A percentile compares a stretch with the other conserved stretches of the same genome.
phyloP scores from a whole-genome alignment of 805 yeast species.

The Wickerhamiella allomyrinae region DNA sequence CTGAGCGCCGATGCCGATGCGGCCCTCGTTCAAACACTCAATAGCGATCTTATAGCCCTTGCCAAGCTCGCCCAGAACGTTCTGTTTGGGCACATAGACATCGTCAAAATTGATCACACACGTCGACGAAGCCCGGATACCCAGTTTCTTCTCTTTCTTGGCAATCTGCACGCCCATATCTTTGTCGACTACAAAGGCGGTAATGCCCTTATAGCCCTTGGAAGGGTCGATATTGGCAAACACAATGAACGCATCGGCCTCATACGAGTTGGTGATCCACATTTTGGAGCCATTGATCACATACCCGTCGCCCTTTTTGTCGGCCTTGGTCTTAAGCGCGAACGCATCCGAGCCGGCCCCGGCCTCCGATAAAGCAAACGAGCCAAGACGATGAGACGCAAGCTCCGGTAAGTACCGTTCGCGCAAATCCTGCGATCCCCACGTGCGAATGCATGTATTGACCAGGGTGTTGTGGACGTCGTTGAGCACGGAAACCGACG shows the following conservation, averaged over 20 bases:
- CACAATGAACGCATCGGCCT: slow-evolving; percentile 30
- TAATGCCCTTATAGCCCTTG: slow-evolving; percentile 32
- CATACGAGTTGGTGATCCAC: slow-evolving; percentile 34
- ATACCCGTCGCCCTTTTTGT: slow-evolving; percentile 27
- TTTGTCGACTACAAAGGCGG: slow-evolving; percentile 31
- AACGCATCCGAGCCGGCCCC: slow-evolving; percentile 32
- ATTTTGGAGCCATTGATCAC: slow-evolving; percentile 30
- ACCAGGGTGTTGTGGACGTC: slow-evolving; percentile 35
- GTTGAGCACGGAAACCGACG: slow-evolving; percentile 30
- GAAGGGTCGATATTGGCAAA: slow-evolving; percentile 30
- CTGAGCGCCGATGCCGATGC: slow-evolving; percentile 34
- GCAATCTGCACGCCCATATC: slow-evolving; percentile 30
- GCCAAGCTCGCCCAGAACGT: slow-evolving; percentile 30
- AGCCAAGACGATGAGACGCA: slow-evolving; percentile 26
- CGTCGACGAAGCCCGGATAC: slow-evolving; percentile 31
- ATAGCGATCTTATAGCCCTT: slow-evolving; percentile 34
- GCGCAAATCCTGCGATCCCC: slow-evolving; percentile 27
- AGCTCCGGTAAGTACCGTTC: slow-evolving; percentile 29
- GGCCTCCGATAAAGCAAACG: slow-evolving; percentile 30
- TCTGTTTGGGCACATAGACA: slow-evolving; percentile 28
- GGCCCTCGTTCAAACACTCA: slow-evolving; percentile 31
- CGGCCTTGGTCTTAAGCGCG: slow-evolving; percentile 29
- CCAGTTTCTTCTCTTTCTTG: slow-evolving; percentile 32
- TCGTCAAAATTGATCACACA: slow-evolving; percentile 30
- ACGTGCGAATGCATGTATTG: slow-evolving; percentile 28